Evolutionary conservation across 148 eudicot species (phyloP).

Genomic region (Persicaria tinctoria): DNA sequence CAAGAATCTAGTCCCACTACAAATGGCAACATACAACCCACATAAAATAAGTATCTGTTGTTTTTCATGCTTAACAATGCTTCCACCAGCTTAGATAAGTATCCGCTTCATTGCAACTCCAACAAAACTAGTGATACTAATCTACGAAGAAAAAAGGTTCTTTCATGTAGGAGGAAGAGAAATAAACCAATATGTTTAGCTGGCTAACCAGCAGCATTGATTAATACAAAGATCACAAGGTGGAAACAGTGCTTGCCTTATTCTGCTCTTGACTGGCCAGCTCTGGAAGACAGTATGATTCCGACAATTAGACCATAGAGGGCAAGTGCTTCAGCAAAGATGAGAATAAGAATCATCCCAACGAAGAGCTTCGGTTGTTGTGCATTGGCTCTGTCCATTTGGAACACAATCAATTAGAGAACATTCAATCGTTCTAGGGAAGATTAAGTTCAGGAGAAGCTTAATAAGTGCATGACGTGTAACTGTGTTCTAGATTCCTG

Average conservation of each 20-base stretch:
- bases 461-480: neutral
- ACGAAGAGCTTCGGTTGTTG: slow-evolving; percentile 52
- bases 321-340: slow-evolving; percentile 53
- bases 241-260: slow-evolving; percentile 17
- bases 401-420: neutral
- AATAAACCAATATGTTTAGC: slow-evolving; percentile 1
- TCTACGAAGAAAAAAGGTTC: neutral
- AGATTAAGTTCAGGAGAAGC: neutral
- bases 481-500: neutral
- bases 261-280: slow-evolving; percentile 56
- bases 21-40: neutral
- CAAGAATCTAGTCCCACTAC: slow-evolving; percentile 1
- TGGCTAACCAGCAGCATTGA: slow-evolving; percentile 7
- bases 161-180: neutral
- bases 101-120: neutral
- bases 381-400: slow-evolving; percentile 38
- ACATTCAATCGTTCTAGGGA: neutral
- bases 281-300: slow-evolving; percentile 49
- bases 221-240: slow-evolving; percentile 3
- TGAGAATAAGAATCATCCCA: slow-evolving; percentile 53
- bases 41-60: neutral
- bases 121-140: slow-evolving; percentile 3
- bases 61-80: neutral
- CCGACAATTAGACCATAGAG: slow-evolving; percentile 56
- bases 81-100: neutral